Conservation (phyloP, 2,329 filamentous ascomycete genomes). For the Neophaeococcomyces mojaviensis region DNA sequence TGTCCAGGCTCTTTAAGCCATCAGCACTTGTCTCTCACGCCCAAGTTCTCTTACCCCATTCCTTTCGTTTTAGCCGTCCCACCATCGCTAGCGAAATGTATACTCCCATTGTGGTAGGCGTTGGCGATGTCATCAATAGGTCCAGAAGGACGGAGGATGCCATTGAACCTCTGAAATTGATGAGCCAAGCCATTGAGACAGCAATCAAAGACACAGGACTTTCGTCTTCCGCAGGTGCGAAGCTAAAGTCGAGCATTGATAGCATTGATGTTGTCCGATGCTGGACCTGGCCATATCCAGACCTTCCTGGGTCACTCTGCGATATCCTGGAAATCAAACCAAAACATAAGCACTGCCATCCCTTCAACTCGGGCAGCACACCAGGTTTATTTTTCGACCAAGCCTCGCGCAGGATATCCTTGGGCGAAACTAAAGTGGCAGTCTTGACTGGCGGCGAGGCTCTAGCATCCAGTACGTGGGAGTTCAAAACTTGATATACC, state of each 20-base stretch:
- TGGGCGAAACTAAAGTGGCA: conserved; percentile 48
- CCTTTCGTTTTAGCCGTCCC: too few relatives aligned
- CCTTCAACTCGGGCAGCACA: conserved; percentile 57
- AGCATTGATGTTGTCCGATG: conserved; percentile 53
- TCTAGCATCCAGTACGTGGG: conserved; percentile 44
- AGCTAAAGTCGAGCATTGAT: conserved; percentile 45
- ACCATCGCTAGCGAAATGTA: too few relatives aligned
- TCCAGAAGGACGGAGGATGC: conserved; percentile 46
- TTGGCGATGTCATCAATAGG: conserved; percentile 55
- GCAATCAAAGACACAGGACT: conserved; percentile 46
- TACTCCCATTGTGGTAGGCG: conserved; percentile 58
- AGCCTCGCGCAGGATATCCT: conserved; percentile 50
- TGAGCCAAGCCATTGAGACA: conserved; percentile 47
- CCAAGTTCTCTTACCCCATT: too few relatives aligned
- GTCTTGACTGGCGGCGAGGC: conserved; percentile 59
- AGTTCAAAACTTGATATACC: conserved; percentile 4
- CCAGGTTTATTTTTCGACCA: conserved; percentile 57
- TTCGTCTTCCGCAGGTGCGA: conserved; percentile 20
- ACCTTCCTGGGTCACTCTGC: conserved; percentile 50
- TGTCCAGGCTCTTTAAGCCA: too few relatives aligned
- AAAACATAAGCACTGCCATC: conserved; percentile 46
- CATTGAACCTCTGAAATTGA: conserved; percentile 52
- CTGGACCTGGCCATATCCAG: conserved; percentile 60
- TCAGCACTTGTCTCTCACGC: too few relatives aligned
- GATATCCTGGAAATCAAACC: conserved; percentile 44